phyloP scores from a whole-genome alignment of 345 rosid genomes.

The Linum usitatissimum region DNA sequence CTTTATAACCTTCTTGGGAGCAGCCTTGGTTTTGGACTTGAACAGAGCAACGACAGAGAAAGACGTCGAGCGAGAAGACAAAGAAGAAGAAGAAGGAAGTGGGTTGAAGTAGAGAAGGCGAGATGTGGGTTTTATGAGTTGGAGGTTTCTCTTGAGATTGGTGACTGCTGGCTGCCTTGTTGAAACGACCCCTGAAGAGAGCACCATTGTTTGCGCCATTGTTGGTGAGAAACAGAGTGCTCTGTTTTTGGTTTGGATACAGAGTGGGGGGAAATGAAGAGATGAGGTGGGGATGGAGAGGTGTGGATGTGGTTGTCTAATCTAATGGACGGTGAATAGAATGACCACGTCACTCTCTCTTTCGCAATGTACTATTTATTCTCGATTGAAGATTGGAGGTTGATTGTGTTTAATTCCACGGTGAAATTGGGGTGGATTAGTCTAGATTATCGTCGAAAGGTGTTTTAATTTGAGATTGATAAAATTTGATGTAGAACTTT shows the following conservation, averaged over 20 bases:
- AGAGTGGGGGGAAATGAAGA: not conserved
- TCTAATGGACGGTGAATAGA: not conserved
- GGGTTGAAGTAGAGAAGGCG: constrained; percentile 25
- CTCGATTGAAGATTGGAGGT: not conserved
- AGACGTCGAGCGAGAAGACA: constrained; percentile 15
- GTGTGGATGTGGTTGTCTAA: not conserved
- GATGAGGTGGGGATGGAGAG: not conserved
- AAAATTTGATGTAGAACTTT: too few relatives aligned
- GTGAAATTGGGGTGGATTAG: too few relatives aligned
- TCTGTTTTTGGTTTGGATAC: not conserved
- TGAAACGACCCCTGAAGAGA: constrained; percentile 64
- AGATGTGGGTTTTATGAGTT: constrained; percentile 31
- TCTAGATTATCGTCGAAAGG: too few relatives aligned
- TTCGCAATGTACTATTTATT: too few relatives aligned
- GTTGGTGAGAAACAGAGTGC: not conserved
- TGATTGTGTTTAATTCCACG: too few relatives aligned
- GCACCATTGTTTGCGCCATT: constrained; percentile 60
- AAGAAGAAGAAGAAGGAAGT: constrained; percentile 19
- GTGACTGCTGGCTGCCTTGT: constrained; percentile 26
- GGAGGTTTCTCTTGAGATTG: constrained; percentile 32
- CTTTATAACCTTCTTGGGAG: constrained; percentile 48
- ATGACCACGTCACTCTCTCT: not conserved
- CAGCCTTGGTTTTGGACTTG: constrained; percentile 77
- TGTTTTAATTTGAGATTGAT: too few relatives aligned
- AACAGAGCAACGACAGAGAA: constrained; percentile 56